A percentile compares a stretch with the other conserved stretches of the same genome.
Conservation (phyloP, 257 asterid species). For the Phtheirospermum japonicum region DNA sequence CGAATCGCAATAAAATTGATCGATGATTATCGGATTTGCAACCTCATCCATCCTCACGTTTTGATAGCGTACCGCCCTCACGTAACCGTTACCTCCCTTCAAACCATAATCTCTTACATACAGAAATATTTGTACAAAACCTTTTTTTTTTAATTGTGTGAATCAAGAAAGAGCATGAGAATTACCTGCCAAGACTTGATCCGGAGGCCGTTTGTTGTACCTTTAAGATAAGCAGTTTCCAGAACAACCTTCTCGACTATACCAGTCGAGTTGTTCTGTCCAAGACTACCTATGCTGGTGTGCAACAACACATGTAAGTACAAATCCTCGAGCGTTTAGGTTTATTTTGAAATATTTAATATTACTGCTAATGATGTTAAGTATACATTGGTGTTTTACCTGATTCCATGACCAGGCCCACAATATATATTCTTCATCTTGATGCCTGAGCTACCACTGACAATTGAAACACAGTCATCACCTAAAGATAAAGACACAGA, state of each 20-base stretch:
- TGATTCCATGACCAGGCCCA: conserved; percentile 99
- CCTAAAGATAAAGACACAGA: conserved; percentile 41
- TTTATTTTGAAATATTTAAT: background rate
- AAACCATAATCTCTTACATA: conserved; percentile 7
- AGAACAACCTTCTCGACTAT: conserved; percentile 65
- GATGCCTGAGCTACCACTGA: conserved; percentile 70
- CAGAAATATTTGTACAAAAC: too few species aligned
- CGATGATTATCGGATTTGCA: conserved; percentile 83
- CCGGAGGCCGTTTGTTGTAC: conserved; percentile 83
- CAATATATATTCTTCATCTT: conserved; percentile 82
- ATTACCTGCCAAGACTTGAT: conserved; percentile 98
- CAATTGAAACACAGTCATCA: conserved; percentile 92
- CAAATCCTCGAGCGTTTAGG: background rate
- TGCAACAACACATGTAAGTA: conserved; percentile 20
- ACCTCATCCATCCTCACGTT: conserved; percentile 79
- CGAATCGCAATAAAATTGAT: conserved; percentile 92
- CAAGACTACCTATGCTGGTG: conserved; percentile 95
- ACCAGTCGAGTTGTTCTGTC: conserved; percentile 80
- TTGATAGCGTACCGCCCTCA: conserved; percentile 57
- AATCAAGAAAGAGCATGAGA: conserved; percentile 11
- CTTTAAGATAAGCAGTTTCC: conserved; percentile 59
- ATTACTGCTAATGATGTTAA: background rate
- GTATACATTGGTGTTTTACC: conserved; percentile 45
- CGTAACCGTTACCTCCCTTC: conserved; percentile 92
- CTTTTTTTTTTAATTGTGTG: too few species aligned